A percentile compares a stretch with the other conserved stretches of the same genome.
phyloP scores from a whole-genome alignment of 75 land plant genomes.

The Selaginella moellendorffii region DNA sequence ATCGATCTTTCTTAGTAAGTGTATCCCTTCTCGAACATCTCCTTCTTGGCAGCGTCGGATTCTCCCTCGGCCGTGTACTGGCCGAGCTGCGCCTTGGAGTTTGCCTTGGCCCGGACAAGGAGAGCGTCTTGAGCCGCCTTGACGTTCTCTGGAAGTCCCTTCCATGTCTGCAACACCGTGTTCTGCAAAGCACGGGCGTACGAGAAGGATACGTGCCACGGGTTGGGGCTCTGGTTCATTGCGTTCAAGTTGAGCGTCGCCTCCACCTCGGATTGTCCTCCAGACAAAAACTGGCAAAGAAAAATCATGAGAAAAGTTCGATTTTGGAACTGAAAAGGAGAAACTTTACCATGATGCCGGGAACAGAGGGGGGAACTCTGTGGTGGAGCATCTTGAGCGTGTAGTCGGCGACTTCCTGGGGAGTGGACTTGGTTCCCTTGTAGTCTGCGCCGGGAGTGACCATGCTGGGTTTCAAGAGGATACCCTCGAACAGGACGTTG shows the following conservation, averaged over 20 bases:
- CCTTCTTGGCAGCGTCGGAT: conserved; percentile 44
- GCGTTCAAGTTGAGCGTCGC: conserved; percentile 66
- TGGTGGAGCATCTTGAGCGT: conserved; percentile 45
- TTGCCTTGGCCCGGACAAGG: conserved; percentile 36
- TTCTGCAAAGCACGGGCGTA: conserved; percentile 55
- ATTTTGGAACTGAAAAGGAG: neutral
- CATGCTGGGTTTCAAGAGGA: conserved; percentile 84
- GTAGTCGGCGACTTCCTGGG: conserved; percentile 52
- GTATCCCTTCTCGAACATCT: conserved; percentile 51
- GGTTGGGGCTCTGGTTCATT: conserved; percentile 53
- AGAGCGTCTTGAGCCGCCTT: conserved; percentile 42
- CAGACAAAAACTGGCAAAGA: conserved; percentile 39
- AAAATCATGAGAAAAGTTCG: neutral
- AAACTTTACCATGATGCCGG: conserved; percentile 74
- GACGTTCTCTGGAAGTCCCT: conserved; percentile 44
- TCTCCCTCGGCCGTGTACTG: conserved; percentile 53
- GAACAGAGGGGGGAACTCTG: conserved; percentile 74
- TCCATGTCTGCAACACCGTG: conserved; percentile 59
- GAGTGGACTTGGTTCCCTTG: conserved; percentile 43
- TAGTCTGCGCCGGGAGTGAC: conserved; percentile 76
- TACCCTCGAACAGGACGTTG: conserved; percentile 67
- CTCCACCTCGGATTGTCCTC: conserved; percentile 83
- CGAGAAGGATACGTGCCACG: conserved; percentile 61
- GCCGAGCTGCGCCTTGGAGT: conserved; percentile 57
- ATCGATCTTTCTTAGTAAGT: conserved; percentile 18